phyloP scores from a whole-genome alignment of 1,284 basidiomycete genomes.

The Bjerkandera adusta region DNA sequence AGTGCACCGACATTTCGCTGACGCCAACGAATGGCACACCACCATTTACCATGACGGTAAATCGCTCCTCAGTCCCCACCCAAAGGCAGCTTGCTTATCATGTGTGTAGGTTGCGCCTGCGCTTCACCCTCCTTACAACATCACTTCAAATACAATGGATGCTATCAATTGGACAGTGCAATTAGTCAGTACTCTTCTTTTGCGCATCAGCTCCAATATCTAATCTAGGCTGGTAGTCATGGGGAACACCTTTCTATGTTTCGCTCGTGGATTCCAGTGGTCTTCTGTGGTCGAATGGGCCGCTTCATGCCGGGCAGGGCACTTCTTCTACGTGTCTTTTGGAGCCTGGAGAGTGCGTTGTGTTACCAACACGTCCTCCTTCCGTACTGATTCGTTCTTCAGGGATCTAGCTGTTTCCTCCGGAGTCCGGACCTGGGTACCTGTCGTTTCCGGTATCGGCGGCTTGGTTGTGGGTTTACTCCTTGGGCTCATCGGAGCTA shows the following conservation, averaged over 20 bases:
- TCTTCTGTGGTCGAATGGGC: constrained; percentile 52
- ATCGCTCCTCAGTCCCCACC: constrained; percentile 7
- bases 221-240: constrained; percentile 33
- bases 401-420: neutral
- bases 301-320: constrained; percentile 45
- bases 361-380: neutral
- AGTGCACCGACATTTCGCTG: constrained; percentile 56
- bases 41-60: constrained; percentile 55
- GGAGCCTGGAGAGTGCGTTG: constrained; percentile 13
- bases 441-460: constrained; percentile 41
- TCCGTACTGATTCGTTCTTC: neutral
- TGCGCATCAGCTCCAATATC: neutral
- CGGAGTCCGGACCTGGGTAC: constrained; percentile 24
- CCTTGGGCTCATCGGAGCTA: constrained; percentile 31
- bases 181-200: constrained; percentile 29
- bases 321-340: constrained; percentile 40
- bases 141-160: constrained; percentile 40
- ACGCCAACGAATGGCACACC: constrained; percentile 55
- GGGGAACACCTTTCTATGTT: constrained; percentile 55
- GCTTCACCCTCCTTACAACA: constrained; percentile 56
- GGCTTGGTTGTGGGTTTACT: constrained; percentile 42
- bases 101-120: constrained; percentile 49
- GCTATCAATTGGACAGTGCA: constrained; percentile 57
- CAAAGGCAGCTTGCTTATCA: neutral
- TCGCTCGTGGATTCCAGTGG: constrained; percentile 51